Percentiles rank a stretch among this genome's conserved stretches.
These are phyloP conservation scores for Fomitopsis betulina DNA, from an alignment of 1,284 basidiomycete genomes.

Conservation along the genomic window DNA sequence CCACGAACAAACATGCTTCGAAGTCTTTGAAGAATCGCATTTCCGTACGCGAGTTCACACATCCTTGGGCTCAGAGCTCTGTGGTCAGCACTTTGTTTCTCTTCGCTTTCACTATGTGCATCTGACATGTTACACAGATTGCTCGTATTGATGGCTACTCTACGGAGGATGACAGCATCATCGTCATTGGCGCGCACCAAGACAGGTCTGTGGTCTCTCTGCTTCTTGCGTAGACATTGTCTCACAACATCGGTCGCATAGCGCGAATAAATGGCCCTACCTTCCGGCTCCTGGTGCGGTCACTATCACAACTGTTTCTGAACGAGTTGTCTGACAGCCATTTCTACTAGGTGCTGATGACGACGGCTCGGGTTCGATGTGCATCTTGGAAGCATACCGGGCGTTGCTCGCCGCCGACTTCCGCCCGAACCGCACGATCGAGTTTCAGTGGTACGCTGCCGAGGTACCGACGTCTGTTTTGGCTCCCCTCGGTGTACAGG, in stretches of 20 bases:
- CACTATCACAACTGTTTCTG: not conserved
- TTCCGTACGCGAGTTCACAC: conserved; percentile 75
- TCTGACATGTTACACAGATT: conserved; percentile 41
- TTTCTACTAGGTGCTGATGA: conserved; percentile 63
- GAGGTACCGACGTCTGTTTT: conserved; percentile 42
- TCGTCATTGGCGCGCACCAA: conserved; percentile 84
- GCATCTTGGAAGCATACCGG: conserved; percentile 87
- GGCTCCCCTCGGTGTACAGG: too few relatives aligned
- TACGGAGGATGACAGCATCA: conserved; percentile 48
- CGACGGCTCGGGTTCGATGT: conserved; percentile 89
- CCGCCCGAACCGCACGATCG: conserved; percentile 73
- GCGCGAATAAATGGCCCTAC: conserved; percentile 87
- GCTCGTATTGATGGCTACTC: conserved; percentile 69
- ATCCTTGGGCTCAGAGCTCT: conserved; percentile 90
- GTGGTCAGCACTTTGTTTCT: conserved; percentile 49
- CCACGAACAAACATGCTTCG: conserved; percentile 59
- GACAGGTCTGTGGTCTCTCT: conserved; percentile 54
- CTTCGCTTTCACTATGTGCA: not conserved
- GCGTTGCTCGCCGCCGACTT: conserved; percentile 79
- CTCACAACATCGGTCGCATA: conserved; percentile 25
- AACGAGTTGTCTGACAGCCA: conserved; percentile 1
- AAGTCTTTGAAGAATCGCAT: conserved; percentile 53
- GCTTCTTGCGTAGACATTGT: not conserved
- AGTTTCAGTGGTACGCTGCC: conserved; percentile 96
- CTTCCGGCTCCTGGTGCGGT: conserved; percentile 76